phyloP scores from a whole-genome alignment of 345 rosid genomes.

The Lenwebbia sp. region DNA sequence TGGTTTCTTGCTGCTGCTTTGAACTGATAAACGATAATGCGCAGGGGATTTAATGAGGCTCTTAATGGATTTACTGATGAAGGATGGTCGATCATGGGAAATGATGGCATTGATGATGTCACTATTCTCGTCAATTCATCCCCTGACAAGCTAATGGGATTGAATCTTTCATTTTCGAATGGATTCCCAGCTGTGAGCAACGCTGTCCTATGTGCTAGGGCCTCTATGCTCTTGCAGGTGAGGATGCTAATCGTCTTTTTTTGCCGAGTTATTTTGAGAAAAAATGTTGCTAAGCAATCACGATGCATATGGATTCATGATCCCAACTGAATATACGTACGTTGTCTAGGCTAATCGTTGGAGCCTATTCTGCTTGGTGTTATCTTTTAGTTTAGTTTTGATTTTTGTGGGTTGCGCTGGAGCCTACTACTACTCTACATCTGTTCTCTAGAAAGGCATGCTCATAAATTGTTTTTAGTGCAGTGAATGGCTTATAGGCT shows the following conservation, averaged over 20 bases:
- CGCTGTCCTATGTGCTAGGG: conserved; percentile 87
- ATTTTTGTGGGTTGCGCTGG: neutral
- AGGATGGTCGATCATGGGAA: conserved; percentile 93
- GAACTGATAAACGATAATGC: neutral
- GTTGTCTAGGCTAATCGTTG: neutral
- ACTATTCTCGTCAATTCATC: conserved; percentile 90
- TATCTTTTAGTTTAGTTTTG: neutral
- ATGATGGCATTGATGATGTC: conserved; percentile 93
- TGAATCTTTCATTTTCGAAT: conserved; percentile 66
- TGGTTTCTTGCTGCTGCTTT: neutral
- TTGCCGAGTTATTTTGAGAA: neutral
- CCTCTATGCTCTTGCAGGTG: conserved; percentile 98
- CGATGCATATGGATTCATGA: neutral
- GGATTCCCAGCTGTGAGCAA: conserved; percentile 81
- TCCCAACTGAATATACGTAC: neutral
- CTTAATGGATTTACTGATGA: conserved; percentile 93
- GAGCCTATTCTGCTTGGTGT: neutral
- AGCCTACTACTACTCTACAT: neutral
- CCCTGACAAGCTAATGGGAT: conserved; percentile 91
- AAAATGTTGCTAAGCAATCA: neutral
- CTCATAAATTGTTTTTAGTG: neutral
- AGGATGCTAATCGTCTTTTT: neutral
- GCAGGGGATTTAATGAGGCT: conserved; percentile 97
- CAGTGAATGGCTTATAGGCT: neutral
- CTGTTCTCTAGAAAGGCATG: neutral